Conservation (phyloP, 2,329 filamentous ascomycete species). For the Nemania sp. region DNA sequence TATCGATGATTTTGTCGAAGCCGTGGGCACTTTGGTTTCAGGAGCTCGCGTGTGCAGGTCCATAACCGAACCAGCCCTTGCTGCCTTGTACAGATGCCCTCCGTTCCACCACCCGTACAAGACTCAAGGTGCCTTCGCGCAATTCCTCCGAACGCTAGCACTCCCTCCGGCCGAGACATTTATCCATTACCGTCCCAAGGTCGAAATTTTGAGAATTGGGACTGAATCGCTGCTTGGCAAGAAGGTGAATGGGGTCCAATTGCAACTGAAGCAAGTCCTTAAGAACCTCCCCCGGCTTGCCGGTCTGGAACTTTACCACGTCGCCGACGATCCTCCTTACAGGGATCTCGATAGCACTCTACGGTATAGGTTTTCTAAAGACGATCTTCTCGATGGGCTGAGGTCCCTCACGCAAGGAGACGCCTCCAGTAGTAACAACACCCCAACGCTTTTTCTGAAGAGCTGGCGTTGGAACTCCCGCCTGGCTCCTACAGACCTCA, state of each 20-base stretch:
- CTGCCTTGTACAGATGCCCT: slow-evolving; percentile 71
- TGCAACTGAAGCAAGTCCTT: slow-evolving; percentile 64
- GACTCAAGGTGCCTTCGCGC: slow-evolving; percentile 44
- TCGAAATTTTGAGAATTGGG: slow-evolving; percentile 72
- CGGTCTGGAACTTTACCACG: slow-evolving; percentile 73
- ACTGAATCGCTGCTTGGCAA: slow-evolving; percentile 49
- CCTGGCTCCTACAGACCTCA: slow-evolving; percentile 51
- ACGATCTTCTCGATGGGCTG: slow-evolving; percentile 67
- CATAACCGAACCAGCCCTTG: slow-evolving; percentile 74
- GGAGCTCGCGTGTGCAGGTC: slow-evolving; percentile 64
- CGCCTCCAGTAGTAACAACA: slow-evolving; percentile 47
- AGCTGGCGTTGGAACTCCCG: slow-evolving; percentile 68
- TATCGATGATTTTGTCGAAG: slow-evolving; percentile 48
- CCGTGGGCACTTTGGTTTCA: slow-evolving; percentile 58
- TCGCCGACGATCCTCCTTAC: slow-evolving; percentile 69
- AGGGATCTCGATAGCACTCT: slow-evolving; percentile 59
- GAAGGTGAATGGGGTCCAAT: slow-evolving; percentile 35
- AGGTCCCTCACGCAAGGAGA: slow-evolving; percentile 49
- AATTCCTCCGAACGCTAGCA: slow-evolving; percentile 54
- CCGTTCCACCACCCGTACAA: slow-evolving; percentile 57
- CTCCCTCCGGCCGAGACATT: slow-evolving; percentile 50
- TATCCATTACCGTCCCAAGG: slow-evolving; percentile 71
- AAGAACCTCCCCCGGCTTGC: slow-evolving; percentile 67
- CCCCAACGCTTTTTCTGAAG: slow-evolving; percentile 45
- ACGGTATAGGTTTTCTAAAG: slow-evolving; percentile 68